Evolutionary conservation across 768 basidiomycete species (phyloP).

Genomic region (Paxillus involutus): DNA sequence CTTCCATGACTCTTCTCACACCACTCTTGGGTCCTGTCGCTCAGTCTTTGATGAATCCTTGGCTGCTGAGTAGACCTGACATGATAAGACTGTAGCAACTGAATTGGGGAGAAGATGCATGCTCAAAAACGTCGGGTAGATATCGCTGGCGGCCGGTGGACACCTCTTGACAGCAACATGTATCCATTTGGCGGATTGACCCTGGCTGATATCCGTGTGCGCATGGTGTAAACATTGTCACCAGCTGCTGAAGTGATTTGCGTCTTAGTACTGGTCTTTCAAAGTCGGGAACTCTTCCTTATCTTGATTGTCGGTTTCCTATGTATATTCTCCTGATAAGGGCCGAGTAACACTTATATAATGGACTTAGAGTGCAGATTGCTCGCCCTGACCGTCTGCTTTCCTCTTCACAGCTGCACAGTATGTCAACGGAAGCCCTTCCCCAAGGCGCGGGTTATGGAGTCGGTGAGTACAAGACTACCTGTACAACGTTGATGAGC

Average conservation of each 20-base stretch:
- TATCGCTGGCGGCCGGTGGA: no score
- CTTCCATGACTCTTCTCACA: background rate
- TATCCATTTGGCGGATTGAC: no score
- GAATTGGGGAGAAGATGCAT: background rate
- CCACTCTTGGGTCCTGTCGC: background rate
- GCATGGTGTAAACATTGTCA: no score
- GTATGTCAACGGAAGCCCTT: slow-evolving; percentile 42
- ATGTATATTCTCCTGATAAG: slow-evolving; percentile 17
- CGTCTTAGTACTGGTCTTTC: background rate
- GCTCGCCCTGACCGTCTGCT: background rate
- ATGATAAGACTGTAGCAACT: background rate
- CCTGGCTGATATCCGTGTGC: no score
- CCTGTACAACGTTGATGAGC: background rate
- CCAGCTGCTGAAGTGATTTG: background rate
- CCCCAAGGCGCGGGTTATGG: slow-evolving; percentile 88
- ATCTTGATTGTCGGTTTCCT: slow-evolving; percentile 6
- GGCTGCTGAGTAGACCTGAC: background rate
- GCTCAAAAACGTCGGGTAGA: no score
- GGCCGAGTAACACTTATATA: slow-evolving; percentile 11
- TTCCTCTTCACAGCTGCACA: background rate
- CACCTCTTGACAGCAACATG: no score
- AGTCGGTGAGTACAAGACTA: slow-evolving; percentile 50
- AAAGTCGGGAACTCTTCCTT: slow-evolving; percentile 4
- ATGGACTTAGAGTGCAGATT: background rate
- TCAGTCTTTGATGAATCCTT: background rate